Evolutionary conservation across 192 early-diverging fungal species (phyloP).

Genomic region (Coemansia sp.): DNA sequence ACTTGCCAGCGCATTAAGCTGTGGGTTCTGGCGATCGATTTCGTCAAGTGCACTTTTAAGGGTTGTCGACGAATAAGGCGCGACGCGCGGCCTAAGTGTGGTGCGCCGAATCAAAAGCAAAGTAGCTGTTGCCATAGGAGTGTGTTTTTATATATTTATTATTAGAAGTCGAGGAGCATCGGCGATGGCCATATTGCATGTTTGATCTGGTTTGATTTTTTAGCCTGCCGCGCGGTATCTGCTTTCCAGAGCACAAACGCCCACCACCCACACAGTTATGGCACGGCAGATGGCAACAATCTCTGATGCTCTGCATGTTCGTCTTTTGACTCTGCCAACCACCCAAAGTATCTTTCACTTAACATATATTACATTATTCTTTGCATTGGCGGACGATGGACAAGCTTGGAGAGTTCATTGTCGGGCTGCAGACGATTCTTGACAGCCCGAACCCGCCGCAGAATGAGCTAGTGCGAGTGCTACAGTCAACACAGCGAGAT

Average conservation of each 20-base stretch:
- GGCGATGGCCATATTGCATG: background rate
- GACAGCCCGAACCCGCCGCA: slow-evolving; percentile 45
- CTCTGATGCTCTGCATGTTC: background rate
- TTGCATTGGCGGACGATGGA: slow-evolving; percentile 25
- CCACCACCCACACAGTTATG: background rate
- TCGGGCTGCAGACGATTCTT: slow-evolving; percentile 39
- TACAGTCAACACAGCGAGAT: slow-evolving; percentile 40
- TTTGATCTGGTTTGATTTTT: background rate
- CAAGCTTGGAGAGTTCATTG: slow-evolving; percentile 38
- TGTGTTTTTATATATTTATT: background rate
- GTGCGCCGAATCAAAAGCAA: slow-evolving; percentile 3
- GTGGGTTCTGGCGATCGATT: slow-evolving; percentile 17
- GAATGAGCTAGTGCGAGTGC: slow-evolving; percentile 37
- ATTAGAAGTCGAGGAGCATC: background rate
- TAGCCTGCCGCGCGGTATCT: background rate
- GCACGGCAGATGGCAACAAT: background rate
- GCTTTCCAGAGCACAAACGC: background rate
- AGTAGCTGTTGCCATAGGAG: background rate
- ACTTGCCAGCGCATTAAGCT: slow-evolving; percentile 23
- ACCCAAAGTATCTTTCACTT: background rate
- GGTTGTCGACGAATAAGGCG: slow-evolving; percentile 10
- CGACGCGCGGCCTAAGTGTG: background rate
- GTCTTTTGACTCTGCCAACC: background rate
- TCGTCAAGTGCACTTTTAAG: slow-evolving; percentile 13
- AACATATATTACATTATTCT: background rate